Base-by-base conservation (phyloP, 2,329 filamentous ascomycete genomes). In the Hortaea werneckii region DNA sequence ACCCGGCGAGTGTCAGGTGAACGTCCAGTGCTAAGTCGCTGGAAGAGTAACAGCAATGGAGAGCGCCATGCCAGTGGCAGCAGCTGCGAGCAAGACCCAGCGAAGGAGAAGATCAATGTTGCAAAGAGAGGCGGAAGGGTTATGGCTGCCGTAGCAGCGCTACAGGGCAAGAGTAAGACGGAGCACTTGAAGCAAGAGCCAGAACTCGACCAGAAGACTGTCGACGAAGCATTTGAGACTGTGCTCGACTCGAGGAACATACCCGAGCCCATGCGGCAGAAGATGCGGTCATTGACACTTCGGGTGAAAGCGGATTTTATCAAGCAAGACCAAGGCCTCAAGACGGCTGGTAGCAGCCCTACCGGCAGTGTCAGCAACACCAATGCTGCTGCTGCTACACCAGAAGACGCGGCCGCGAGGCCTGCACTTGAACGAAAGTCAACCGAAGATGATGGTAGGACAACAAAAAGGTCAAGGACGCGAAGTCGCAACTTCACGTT, bases 221-320 rank as follows among this genome's bases (percentile, higher is more conserved):
- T 79, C 5, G 83, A 85, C 54, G 71, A 67, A 42, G 77, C 77
- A 41, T 82, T 82, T 49, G 79, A 82, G 56, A 72, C 73, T 42
- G 71, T 82, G 29, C 61, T 82, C 55, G 87, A 95, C 62, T 81
- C 89, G 12, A 79, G 90, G 52, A 95, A 96, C 58, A 94, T 96
- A 45, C 89, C 90, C 3, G 86, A 94, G 59, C 85, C 95, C 53
- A 88, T 95, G 73, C 78, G 90, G 45, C 87, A 90, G 65, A 94
- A 94, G 69, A 95, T 98, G 88, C 79, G 90, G 40, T 89, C 82
- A 46, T 72, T 98, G 49, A 87, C 86, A 51, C 77, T 87, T 53
- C 84, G 85, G 32, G 89, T 96, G 70, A 98, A 98, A 68, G 86
- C 88, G 62, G 89, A 96, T 61, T 94, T 98, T 58, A 88, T 96